Evolutionary conservation across 345 rosid genomes (phyloP), one percentile per base, ranked within the genome.

Genomic region (Brassica cretica): DNA sequence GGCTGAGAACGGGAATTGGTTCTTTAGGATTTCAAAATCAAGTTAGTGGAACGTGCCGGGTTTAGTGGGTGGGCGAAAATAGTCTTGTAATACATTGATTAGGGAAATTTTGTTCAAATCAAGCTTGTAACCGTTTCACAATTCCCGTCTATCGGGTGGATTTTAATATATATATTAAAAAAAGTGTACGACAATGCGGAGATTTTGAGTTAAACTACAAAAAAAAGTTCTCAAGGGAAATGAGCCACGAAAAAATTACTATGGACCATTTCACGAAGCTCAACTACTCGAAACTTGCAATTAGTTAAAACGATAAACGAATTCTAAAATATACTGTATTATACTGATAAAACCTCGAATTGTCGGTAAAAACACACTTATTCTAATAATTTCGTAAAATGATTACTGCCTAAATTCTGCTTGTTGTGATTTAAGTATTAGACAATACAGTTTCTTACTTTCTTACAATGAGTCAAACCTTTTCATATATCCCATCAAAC

Each of bases 131-230:
- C 27, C 27, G 27, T 25, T 25, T 25, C 27, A 25, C 27, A 25
- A 25, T 25, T 25, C 27, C 27, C 27, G 27, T 25, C 29, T 25
- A 25, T 25, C 29, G 4, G 29, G 29, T 25, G 29, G 29, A 25
- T 25, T 25, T 25, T 25, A 25, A 25, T 25, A 25, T 25, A 25
- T 25, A 25, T 25, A 25, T 25, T 25, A 25, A 25, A 25, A 25
- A 25, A 25, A 19, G 2, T 6, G 35, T 68, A n/a, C 29, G 53
- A 68, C 60, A 68, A 49, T 64, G 64, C 5, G 10, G 39, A 76
- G 80, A 69, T 39, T 76, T 68, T 76, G 62, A 76, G 63, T 68
- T 68, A 18, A 76, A 68, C 21, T 5, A 46, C 29, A 66, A 32
- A 65, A 69, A n/a, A 70, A 24, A 41, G 58, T 16, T 44, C 12